Base-by-base conservation (phyloP, 192 early-diverging fungal species). In the Diversispora epigaea region DNA sequence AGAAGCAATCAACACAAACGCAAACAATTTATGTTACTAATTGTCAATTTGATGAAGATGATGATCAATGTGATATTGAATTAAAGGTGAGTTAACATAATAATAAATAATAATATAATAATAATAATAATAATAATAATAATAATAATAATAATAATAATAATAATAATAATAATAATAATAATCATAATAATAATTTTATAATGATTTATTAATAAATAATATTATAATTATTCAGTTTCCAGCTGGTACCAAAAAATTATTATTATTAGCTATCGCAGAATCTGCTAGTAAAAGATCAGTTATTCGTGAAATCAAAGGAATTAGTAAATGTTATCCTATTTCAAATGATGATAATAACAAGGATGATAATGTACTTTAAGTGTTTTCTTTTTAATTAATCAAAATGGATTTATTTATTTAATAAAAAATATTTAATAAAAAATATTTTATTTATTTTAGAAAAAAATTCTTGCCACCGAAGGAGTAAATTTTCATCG, bases 401-500 rank as follows among this genome's bases (percentile, higher is more conserved):
- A 32, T 32, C 25, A 32, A 32, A 32, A 32, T 32, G 25, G 25
- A 32, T 32, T 32, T 32, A 32, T 32, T 32, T 32, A 32, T 32
- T 32, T 32, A 32, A 32, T 32, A 32, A 32, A 32, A 32, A 32
- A 32, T n/a, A n/a, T n/a, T n/a, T n/a, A n/a, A n/a, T n/a, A 32
- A 32, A 32, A 32, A 32, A 32, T 46, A 72, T 68, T 86, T 55
- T 39, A 43, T 74, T 43, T 46, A 43, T 74, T 52, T 46, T 56
- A 41, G 63, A 81, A 77, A 81, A 32, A 85, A 67, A 75, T 87
- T 63, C 71, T 99, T 47, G 92, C 91, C 58, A 92, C 96, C 0
- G 94, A 98, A 68, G 98, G 98, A 73, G 86, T 90, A 77, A 99
- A 95, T 83, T 86, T 99, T 65, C 86, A 82, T 64, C 94, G 94